Evolutionary conservation across 225 moss, liverwort and hornwort species (phyloP).

Genomic region (Lunularia cruciata): DNA sequence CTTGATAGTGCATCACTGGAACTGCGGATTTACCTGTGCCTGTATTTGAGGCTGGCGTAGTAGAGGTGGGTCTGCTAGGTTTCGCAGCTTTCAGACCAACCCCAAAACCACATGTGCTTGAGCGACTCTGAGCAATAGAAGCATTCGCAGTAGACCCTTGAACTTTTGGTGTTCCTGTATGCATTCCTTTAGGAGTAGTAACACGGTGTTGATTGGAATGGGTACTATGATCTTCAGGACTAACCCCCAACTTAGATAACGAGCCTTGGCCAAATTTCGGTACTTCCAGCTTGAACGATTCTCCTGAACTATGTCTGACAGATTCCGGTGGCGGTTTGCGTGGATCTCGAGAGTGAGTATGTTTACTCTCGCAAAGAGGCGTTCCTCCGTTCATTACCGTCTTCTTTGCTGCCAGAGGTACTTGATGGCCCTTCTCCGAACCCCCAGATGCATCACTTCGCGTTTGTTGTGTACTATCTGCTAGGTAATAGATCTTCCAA

Average conservation of each 20-base stretch:
- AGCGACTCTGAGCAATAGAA: constrained; percentile 44
- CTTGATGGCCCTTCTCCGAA: constrained; percentile 32
- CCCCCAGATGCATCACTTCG: constrained; percentile 26
- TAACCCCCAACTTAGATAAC: constrained; percentile 42
- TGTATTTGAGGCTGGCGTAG: constrained; percentile 9
- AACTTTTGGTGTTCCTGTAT: constrained; percentile 37
- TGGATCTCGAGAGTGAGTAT: constrained; percentile 61
- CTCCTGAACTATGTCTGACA: constrained; percentile 22
- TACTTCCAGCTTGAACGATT: constrained; percentile 61
- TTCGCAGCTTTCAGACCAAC: constrained; percentile 44
- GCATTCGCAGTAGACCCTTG: constrained; percentile 43
- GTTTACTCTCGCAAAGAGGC: constrained; percentile 62
- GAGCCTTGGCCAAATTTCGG: constrained; percentile 61
- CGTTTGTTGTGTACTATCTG: constrained; percentile 30
- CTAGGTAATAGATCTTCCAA: constrained; percentile 62
- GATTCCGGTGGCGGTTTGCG: constrained; percentile 55
- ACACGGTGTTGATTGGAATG: constrained; percentile 34
- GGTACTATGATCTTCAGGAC: constrained; percentile 47
- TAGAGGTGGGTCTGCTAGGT: constrained; percentile 23
- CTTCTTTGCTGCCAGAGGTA: constrained; percentile 48
- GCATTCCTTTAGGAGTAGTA: constrained; percentile 34
- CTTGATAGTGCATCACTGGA: constrained; percentile 21
- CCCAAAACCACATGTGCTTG: constrained; percentile 26
- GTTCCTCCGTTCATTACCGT: constrained; percentile 77
- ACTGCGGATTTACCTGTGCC: constrained; percentile 20